phyloP scores from a whole-genome alignment of 176 grass and related monocot species.

The Areca catechu region DNA sequence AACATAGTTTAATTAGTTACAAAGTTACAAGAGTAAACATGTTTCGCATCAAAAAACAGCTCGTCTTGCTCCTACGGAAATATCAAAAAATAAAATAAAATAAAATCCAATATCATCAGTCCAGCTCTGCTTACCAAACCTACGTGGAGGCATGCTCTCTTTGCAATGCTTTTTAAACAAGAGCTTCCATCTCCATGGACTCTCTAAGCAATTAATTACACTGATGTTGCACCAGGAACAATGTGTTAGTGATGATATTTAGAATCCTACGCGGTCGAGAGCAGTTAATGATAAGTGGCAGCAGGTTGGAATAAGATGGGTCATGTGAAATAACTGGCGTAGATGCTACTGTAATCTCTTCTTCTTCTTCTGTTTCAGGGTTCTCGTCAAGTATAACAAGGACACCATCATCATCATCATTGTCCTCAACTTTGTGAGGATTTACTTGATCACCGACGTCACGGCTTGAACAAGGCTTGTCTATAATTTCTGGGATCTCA shows the following conservation, averaged over 20 bases:
- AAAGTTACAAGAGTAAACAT: too few relatives aligned
- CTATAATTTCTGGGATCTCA: conserved; percentile 39
- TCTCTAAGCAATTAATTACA: too few relatives aligned
- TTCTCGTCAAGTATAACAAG: conserved; percentile 34
- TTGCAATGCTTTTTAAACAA: too few relatives aligned
- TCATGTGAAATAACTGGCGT: neutral
- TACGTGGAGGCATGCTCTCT: too few relatives aligned
- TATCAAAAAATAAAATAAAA: too few relatives aligned
- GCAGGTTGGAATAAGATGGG: conserved; percentile 23
- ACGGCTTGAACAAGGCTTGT: conserved; percentile 1
- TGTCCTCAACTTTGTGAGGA: conserved; percentile 57
- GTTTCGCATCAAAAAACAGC: too few relatives aligned
- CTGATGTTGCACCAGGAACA: conserved; percentile 19
- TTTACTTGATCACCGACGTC: conserved; percentile 15
- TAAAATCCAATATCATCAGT: too few relatives aligned
- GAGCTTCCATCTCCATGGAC: too few relatives aligned
- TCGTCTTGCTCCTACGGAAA: too few relatives aligned
- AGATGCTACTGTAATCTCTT: conserved; percentile 53
- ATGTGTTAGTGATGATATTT: conserved; percentile 47
- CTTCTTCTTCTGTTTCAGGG: conserved; percentile 52
- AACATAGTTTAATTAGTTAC: too few relatives aligned
- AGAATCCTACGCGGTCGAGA: conserved; percentile 13
- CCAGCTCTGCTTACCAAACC: too few relatives aligned
- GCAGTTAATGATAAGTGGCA: conserved; percentile 17
- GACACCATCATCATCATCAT: conserved; percentile 54